Evolutionary conservation across 345 rosid species (phyloP), one percentile per base, ranked within the genome.

Genomic region (Diplotaxis tenuifolia): DNA sequence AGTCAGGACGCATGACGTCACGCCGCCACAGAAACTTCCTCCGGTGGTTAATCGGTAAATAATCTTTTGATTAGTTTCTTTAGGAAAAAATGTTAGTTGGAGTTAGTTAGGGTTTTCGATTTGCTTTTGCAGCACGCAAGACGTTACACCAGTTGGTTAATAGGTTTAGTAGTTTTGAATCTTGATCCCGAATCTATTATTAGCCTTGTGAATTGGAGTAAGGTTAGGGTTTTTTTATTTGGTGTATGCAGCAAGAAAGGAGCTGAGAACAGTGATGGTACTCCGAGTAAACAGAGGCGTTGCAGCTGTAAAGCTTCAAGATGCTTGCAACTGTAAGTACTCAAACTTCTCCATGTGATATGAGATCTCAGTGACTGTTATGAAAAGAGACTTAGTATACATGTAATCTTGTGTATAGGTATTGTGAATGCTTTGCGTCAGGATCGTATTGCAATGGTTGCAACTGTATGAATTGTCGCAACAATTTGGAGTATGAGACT

Each of bases 361-460:
- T 62, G 65, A 16, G 18, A 28, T 12, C n/a, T 29, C 42, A 16
- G 8, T 7, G 14, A 6, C 34, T 7, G 18, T 55, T 29, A 29
- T 29, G n/a, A n/a, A 29, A 29, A 29, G 11, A 7, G 38, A 10
- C 14, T 3, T 36, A 12, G 47, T 40, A 5, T 42, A 27, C n/a
- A 9, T 40, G 14, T 71, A 4, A 25, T 36, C 0, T 14, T 47
- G 7, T 73, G 54, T 72, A 70, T 45, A 93, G 98, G 90, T 89
- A 91, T 71, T 91, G 98, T 34, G 96, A 88, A 78, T 94, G 97
- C 84, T 91, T 91, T 83, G 86, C 96, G 36, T 78, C 89, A 15
- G 94, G 97, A 40, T 69, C 81, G 32, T 77, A 86, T 72, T 91
- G 95, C 61, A 85, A 88, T 23, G 97, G 93, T 63, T 89, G 98